Evolutionary conservation across 441 rosid species (phyloP), one percentile per base, ranked within the genome.

Genomic region (Gossypium trilobum): DNA sequence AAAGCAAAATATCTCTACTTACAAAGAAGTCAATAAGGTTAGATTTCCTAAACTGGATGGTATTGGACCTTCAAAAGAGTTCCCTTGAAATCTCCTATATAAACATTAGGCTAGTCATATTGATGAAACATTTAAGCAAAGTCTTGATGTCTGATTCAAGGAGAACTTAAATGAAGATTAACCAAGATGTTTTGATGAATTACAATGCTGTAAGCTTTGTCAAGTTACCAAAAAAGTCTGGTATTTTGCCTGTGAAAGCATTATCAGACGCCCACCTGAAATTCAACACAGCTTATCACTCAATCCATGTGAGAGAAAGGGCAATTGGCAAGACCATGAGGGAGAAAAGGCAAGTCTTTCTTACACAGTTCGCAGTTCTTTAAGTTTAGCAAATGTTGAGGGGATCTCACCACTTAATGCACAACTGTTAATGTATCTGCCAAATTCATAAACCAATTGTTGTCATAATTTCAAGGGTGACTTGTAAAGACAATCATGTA

Each of bases 31-130:
- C 77, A 91, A n/a, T 4, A 85, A 80, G 65, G 73, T 71, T 62
- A 91, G 78, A 60, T 82, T 87, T 1, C 84, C 79, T 55, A 91
- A 82, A 31, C 83, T 56, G 2, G 87, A 80, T 50, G 97, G 95
- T 68, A 91, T 77, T 22, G 95, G 81, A 51, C 97, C 92, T 61
- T 75, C 79, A n/a, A 88, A 83, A 75, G 85, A 78, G 76, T 85
- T 89, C 46, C 97, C 97, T 75, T 87, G 76, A 71, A 88, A 66
- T 77, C 88, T 71, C 87, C 97, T 91, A 79, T 77, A 80, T 60
- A 9, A 62, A 79, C 74, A 73, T 62, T 25, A 14, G 57, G 23
- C n/a, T 48, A 23, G 22, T 48, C 71, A 66, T 42, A 64, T 52
- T 11, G 5, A 48, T 48, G 57, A 66, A 48, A 66, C 3, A 7